Percentiles rank a stretch among this genome's conserved stretches.
Evolutionary conservation across 2,329 filamentous ascomycete species (phyloP).

Genomic region (Arthrinium phaeospermum): DNA sequence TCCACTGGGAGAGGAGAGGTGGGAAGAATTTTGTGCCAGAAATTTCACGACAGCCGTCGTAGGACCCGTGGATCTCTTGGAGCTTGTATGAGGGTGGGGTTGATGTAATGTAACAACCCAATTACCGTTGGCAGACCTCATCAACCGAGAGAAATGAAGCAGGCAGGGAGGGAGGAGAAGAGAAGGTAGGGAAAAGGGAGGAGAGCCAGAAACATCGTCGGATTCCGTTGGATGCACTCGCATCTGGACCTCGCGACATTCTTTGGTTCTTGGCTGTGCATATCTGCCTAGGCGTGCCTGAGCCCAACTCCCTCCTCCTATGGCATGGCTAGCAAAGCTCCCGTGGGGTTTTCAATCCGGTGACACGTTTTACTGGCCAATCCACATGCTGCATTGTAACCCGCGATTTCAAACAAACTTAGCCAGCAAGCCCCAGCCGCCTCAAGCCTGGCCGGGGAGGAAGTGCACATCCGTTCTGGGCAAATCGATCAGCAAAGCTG

Average conservation of each 20-base stretch:
- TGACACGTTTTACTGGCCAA: constrained; percentile 7
- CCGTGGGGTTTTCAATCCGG: neutral
- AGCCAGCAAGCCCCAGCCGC: neutral
- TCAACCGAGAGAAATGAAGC: neutral
- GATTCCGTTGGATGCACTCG: constrained; percentile 11
- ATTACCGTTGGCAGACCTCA: neutral
- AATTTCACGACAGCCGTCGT: constrained; percentile 11
- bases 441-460: neutral
- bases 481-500: neutral
- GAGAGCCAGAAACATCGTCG: neutral
- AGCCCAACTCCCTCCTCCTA: constrained; percentile 1
- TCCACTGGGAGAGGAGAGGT: neutral
- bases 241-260: neutral
- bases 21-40: constrained; percentile 14
- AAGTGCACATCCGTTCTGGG: neutral
- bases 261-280: neutral
- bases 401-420: neutral
- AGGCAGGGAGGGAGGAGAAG: neutral
- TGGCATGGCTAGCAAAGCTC: neutral
- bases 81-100: neutral
- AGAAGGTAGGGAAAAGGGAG: neutral
- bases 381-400: neutral
- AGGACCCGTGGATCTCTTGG: constrained; percentile 12
- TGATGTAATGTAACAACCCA: neutral
- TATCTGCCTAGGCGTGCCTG: neutral